Base-by-base conservation (phyloP, 495 filamentous ascomycete species). In the Darksidea phi region DNA sequence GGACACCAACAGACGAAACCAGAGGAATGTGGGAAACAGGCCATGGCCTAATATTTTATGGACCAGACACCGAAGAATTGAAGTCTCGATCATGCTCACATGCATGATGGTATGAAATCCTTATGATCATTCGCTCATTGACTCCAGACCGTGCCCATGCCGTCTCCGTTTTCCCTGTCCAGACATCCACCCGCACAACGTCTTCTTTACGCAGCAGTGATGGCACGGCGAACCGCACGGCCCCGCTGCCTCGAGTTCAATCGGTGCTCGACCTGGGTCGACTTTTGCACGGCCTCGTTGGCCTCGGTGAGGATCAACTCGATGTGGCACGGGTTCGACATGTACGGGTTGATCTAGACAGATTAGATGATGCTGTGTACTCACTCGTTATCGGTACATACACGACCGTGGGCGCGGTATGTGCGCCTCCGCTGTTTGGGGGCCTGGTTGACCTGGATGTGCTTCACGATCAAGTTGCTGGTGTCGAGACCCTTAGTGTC, bases 361-460 rank as follows among this genome's bases (percentile, higher is more conserved):
- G 15, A 26, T 56, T 48, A 11, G 26, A 50, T 45, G 67, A 10
- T 2, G 25, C 12, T 38, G 13, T 21, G 15, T 18, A 24, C 1
- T 32, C 23, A 13, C 20, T 12, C 18, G 23, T 13, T 23, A 13
- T 28, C 42, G 32, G 8, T 10, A 88, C 94, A 72, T 95, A 98
- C 94, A 84, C 92, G 89, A 85, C 94, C 94, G 82, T 99, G 94
- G 63, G 95, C 95, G 84, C 94, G 91, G 86, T 97, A 99, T 72
- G 94, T 99, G 72, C 94, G 87, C 78, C 94, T 85, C 73, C 94
- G 84, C 80, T 96, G 91, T 86, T 97, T 97, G 71, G 94, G 94
- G 62, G 94, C 94, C 82, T 99, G 94, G 86, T 97, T 97, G 82
- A 97, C 95, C 80, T 97, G 94, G 80, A 99, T 97, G 84, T 95